A percentile compares a stretch with the other conserved stretches of the same genome.
Conservation (phyloP, 768 basidiomycete species). For the Rubroboletus pulcherrimus region DNA sequence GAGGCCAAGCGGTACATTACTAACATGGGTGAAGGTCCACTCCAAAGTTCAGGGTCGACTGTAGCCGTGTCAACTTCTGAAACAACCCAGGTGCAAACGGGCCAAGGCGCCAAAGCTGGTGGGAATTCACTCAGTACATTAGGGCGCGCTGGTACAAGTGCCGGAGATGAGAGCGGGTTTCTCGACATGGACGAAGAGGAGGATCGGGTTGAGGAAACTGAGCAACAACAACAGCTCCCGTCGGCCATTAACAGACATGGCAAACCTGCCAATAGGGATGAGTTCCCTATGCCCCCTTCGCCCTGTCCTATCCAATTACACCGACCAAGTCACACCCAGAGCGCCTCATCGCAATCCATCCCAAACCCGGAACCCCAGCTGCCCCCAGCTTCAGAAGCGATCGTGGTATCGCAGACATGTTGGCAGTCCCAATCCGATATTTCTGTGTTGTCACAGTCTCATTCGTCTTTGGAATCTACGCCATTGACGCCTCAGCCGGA, state of each 20-base stretch:
- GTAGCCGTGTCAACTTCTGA: background rate
- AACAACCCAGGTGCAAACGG: background rate
- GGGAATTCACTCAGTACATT: slow-evolving; percentile 10
- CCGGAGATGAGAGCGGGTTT: slow-evolving; percentile 50
- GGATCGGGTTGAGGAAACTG: slow-evolving; percentile 18
- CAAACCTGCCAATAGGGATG: slow-evolving; percentile 43
- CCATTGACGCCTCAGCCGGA: slow-evolving; percentile 20
- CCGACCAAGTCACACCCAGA: slow-evolving; percentile 7
- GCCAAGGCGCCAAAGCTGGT: background rate
- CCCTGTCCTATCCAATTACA: slow-evolving; percentile 13
- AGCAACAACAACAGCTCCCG: slow-evolving; percentile 7
- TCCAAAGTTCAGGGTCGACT: slow-evolving; percentile 42
- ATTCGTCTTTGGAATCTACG: slow-evolving; percentile 19
- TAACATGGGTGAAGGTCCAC: slow-evolving; percentile 62
- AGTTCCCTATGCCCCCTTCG: slow-evolving; percentile 50
- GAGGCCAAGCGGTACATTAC: slow-evolving; percentile 73
- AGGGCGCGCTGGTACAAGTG: slow-evolving; percentile 7
- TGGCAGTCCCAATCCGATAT: slow-evolving; percentile 22
- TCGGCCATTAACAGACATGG: slow-evolving; percentile 12
- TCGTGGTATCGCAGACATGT: slow-evolving; percentile 19
- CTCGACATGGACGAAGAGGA: slow-evolving; percentile 53
- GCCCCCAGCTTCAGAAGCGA: slow-evolving; percentile 11
- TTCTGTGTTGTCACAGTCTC: slow-evolving; percentile 23
- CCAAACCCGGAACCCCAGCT: slow-evolving; percentile 18
- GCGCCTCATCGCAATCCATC: slow-evolving; percentile 8